A percentile compares a stretch with the other conserved stretches of the same genome.
phyloP scores from a whole-genome alignment of 257 asterid genomes.

The Lavandula angustifolia region DNA sequence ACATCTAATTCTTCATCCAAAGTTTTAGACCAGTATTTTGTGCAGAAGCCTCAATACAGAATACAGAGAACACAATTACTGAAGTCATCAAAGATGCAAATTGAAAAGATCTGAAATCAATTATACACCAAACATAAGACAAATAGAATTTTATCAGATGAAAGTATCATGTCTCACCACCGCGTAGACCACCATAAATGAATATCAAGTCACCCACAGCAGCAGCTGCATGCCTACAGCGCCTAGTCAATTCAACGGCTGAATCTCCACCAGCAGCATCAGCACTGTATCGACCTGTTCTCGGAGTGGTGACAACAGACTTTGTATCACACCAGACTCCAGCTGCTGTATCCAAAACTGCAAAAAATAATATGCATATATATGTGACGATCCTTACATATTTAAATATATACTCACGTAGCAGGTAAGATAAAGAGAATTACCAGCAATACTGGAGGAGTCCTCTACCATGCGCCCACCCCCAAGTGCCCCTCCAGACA shows the following conservation, averaged over 20 bases:
- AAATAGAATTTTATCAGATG: slow-evolving; percentile 4
- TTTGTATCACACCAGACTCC: slow-evolving; percentile 99
- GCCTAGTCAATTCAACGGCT: slow-evolving; percentile 92
- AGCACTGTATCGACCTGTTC: slow-evolving; percentile 91
- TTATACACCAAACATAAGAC: slow-evolving; percentile 19
- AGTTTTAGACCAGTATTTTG: slow-evolving; percentile 1
- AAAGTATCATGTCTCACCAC: slow-evolving; percentile 67
- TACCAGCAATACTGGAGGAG: slow-evolving; percentile 99
- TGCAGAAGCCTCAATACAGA: slow-evolving; percentile 11
- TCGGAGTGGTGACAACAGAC: slow-evolving; percentile 88
- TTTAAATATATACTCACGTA: not conserved
- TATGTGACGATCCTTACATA: not conserved
- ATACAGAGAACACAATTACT: slow-evolving; percentile 19
- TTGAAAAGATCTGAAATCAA: slow-evolving; percentile 20
- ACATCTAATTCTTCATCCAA: slow-evolving; percentile 1
- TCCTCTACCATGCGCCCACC: slow-evolving; percentile 99
- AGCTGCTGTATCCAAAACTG: slow-evolving; percentile 98
- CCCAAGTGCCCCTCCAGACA: slow-evolving; percentile 99
- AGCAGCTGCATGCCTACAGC: slow-evolving; percentile 98
- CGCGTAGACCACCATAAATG: slow-evolving; percentile 97
- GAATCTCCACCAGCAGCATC: slow-evolving; percentile 99
- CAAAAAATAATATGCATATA: slow-evolving; percentile 16
- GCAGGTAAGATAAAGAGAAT: slow-evolving; percentile 17
- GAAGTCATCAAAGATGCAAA: slow-evolving; percentile 11
- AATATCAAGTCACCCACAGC: slow-evolving; percentile 95